These are phyloP conservation scores for Centaurea solstitialis DNA, from an alignment of 129 eudicot species.

Conservation along the genomic window DNA sequence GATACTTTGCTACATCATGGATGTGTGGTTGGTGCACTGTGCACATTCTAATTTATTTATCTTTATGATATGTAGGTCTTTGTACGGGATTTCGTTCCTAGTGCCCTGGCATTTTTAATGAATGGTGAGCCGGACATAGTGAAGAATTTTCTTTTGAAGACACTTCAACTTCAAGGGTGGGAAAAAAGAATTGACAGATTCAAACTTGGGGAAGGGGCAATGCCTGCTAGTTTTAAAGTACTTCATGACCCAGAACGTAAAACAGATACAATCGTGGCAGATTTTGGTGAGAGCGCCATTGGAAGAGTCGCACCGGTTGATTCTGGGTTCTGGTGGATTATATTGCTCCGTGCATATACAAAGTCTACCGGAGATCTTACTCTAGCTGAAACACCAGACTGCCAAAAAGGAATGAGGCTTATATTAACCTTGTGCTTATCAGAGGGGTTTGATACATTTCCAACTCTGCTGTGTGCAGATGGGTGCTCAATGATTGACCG, in stretches of 20 bases:
- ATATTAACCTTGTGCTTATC: constrained; percentile 75
- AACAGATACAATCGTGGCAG: constrained; percentile 89
- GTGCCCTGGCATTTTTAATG: constrained; percentile 95
- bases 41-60: background rate
- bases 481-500: constrained; percentile 99
- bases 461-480: constrained; percentile 89
- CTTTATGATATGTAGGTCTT: constrained; percentile 58
- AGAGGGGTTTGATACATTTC: constrained; percentile 96
- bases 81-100: constrained; percentile 97
- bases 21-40: background rate
- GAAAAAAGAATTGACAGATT: constrained; percentile 90
- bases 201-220: constrained; percentile 96
- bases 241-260: constrained; percentile 92
- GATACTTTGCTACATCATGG: background rate
- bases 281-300: constrained; percentile 98
- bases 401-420: constrained; percentile 96
- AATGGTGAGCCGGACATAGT: constrained; percentile 99
- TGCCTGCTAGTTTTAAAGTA: constrained; percentile 99
- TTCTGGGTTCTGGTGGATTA: constrained; percentile 99
- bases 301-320: constrained; percentile 99
- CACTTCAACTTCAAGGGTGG: constrained; percentile 96
- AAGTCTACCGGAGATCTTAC: constrained; percentile 87
- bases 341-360: constrained; percentile 94
- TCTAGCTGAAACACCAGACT: constrained; percentile 85
- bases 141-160: constrained; percentile 78